phyloP scores from a whole-genome alignment of 2,329 filamentous ascomycete species.

The Aspergillus hiratsukae region DNA sequence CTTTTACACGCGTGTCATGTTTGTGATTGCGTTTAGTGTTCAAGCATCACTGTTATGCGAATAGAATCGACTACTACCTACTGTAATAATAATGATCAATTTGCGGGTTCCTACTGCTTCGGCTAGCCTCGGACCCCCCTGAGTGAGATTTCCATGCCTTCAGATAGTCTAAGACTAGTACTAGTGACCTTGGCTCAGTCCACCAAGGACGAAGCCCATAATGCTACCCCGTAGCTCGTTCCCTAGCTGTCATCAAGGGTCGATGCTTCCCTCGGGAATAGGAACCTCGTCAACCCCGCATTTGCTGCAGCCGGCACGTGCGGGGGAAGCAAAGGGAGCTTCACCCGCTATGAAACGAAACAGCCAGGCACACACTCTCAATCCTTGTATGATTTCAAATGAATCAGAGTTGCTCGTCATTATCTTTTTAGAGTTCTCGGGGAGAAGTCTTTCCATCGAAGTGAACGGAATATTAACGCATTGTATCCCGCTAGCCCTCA shows the following conservation, averaged over 20 bases:
- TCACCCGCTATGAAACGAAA: neutral
- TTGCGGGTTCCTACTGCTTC: neutral
- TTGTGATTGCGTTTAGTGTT: neutral
- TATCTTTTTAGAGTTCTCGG: too few relatives aligned
- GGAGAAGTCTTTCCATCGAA: neutral
- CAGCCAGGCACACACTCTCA: neutral
- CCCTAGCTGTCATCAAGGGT: too few relatives aligned
- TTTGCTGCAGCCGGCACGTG: conserved; percentile 3
- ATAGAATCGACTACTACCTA: too few relatives aligned
- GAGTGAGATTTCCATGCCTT: neutral
- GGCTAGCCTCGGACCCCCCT: neutral
- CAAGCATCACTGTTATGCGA: neutral
- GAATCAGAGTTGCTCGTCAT: neutral
- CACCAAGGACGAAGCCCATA: too few relatives aligned
- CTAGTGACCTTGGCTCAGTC: too few relatives aligned
- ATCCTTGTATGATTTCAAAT: neutral
- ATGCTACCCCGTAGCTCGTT: too few relatives aligned
- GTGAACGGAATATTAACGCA: neutral
- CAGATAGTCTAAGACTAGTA: neutral
- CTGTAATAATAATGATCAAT: neutral
- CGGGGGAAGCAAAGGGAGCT: conserved; percentile 2
- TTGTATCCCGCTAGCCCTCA: neutral
- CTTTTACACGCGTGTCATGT: neutral
- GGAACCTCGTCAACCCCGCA: conserved; percentile 1
- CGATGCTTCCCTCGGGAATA: neutral